Evolutionary conservation across 2,329 filamentous ascomycete species (phyloP).

Genomic region (Penicillium sp.): DNA sequence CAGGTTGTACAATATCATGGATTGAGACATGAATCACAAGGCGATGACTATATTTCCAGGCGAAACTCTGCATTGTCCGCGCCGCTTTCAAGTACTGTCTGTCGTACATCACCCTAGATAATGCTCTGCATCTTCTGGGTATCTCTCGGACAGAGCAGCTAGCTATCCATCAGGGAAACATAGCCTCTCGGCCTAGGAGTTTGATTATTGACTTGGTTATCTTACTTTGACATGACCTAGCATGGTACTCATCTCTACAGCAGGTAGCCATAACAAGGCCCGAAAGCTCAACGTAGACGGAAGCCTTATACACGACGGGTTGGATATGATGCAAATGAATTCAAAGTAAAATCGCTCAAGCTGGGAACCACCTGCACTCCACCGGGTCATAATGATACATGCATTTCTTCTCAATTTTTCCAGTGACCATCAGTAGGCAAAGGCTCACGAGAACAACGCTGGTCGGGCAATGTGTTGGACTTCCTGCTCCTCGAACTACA

Average conservation of each 20-base stretch:
- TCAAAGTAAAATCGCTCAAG: slow-evolving; percentile 18
- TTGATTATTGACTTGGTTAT: too few relatives aligned
- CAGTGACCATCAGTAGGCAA: background rate
- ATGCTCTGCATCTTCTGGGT: background rate
- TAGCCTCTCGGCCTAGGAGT: background rate
- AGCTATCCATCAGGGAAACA: background rate
- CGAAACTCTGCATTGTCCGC: background rate
- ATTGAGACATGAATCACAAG: background rate
- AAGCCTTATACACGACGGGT: background rate
- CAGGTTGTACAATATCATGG: too few relatives aligned
- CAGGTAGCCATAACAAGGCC: background rate
- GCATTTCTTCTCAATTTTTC: slow-evolving; percentile 3
- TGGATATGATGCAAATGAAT: slow-evolving; percentile 11
- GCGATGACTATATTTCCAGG: background rate
- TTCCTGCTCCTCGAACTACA: slow-evolving; percentile 45
- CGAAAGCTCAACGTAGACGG: too few relatives aligned
- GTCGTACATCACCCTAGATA: background rate
- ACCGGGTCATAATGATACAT: slow-evolving; percentile 21
- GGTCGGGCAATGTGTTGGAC: slow-evolving; percentile 30
- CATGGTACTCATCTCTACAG: background rate
- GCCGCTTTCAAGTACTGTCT: background rate
- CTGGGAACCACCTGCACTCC: slow-evolving; percentile 17
- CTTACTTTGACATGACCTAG: background rate
- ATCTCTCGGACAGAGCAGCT: background rate
- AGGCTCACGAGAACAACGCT: slow-evolving; percentile 34